These are phyloP conservation scores for Lentinula detonsa DNA, from an alignment of 768 basidiomycete genomes.

Conservation along the genomic window DNA sequence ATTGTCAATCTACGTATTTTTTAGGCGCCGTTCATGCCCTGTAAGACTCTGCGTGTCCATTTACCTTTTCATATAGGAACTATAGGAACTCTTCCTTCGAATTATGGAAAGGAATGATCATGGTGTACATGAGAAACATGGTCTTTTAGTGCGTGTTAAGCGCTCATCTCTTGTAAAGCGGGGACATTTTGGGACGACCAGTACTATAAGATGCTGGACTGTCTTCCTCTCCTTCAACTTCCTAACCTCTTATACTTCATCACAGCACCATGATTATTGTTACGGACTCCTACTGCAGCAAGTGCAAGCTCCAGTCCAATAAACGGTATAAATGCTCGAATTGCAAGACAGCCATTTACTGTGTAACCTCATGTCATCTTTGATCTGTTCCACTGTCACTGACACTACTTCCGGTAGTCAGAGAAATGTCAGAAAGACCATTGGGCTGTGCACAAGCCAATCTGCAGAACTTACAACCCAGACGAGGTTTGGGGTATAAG, in stretches of 20 bases:
- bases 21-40: neutral
- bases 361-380: neutral
- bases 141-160: neutral
- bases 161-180: neutral
- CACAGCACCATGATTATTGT: neutral
- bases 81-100: neutral
- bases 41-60: neutral
- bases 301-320: neutral
- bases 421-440: neutral
- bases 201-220: neutral
- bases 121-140: neutral
- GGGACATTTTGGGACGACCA: neutral
- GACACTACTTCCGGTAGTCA: neutral
- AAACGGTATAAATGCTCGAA: neutral
- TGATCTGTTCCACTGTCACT: neutral
- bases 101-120: too few species aligned
- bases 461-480: neutral
- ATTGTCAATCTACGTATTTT: neutral
- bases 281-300: neutral
- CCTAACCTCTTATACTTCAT: neutral
- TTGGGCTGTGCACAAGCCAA: neutral
- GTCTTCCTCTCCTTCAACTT: neutral
- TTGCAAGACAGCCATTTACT: neutral
- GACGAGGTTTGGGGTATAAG: neutral
- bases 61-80: neutral